These are phyloP conservation scores for Dictyostelium gargantuum DNA, from an alignment of 208 protist species.

Conservation along the genomic window DNA sequence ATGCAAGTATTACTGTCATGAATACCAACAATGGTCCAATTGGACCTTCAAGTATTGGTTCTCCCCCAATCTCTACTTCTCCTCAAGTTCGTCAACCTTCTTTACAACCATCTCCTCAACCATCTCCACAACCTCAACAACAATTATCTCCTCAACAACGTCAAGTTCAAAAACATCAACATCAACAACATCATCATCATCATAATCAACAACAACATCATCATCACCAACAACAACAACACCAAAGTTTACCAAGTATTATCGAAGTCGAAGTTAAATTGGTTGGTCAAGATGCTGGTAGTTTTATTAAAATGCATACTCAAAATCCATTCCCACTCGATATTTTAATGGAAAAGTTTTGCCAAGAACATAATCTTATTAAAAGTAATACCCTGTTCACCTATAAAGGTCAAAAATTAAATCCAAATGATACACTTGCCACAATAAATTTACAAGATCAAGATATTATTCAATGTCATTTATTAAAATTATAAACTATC, in stretches of 20 bases:
- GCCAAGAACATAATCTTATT: slow-evolving; percentile 11
- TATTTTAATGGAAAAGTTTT: slow-evolving; percentile 60
- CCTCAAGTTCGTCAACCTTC: background rate
- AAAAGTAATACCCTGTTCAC: background rate
- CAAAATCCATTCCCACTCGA: slow-evolving; percentile 41
- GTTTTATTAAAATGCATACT: slow-evolving; percentile 54
- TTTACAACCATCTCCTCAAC: background rate
- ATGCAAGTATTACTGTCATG: background rate
- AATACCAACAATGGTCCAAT: background rate
- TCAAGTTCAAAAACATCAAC: background rate
- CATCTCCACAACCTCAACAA: background rate
- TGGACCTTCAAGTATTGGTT: background rate
- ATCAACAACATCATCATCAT: background rate
- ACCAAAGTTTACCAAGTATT: background rate
- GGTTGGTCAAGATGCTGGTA: slow-evolving; percentile 24
- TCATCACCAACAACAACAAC: background rate
- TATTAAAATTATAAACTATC: background rate
- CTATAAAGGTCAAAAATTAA: background rate
- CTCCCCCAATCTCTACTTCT: background rate
- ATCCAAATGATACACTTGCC: background rate
- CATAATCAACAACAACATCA: background rate
- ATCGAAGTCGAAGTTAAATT: slow-evolving; percentile 56
- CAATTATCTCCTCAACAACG: background rate
- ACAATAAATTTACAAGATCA: slow-evolving; percentile 15
- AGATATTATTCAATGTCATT: slow-evolving; percentile 48